Conservation (phyloP, 768 basidiomycete species). For the Termitomyces sp. region DNA sequence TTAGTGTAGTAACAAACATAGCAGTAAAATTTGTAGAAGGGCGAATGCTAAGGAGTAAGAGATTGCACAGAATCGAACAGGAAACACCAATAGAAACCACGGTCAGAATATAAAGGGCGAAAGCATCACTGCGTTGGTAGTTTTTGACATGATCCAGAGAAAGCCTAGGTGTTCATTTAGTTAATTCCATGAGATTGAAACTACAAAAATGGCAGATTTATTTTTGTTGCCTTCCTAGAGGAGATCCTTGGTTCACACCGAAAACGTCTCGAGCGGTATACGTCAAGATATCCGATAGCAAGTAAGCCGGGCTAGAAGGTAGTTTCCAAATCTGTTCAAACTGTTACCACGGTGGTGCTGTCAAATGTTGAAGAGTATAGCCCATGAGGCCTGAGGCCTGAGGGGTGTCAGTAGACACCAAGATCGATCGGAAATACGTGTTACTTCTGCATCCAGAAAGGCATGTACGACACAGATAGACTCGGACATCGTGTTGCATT, state of each 20-base stretch:
- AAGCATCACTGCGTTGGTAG: not conserved
- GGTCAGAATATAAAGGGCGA: not conserved
- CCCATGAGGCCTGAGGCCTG: not conserved
- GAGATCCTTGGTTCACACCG: slow-evolving; percentile 8
- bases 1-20: slow-evolving; percentile 25
- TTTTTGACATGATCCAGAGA: not conserved
- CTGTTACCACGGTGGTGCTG: not conserved
- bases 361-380: not conserved
- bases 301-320: not conserved
- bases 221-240: not conserved
- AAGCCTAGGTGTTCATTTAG: not conserved
- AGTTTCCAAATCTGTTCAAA: not conserved
- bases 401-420: no score
- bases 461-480: no score
- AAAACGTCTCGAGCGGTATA: not conserved
- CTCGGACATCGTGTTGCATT: no score
- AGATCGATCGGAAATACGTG: no score
- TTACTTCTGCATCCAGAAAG: no score
- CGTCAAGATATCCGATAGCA: not conserved
- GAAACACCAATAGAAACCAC: not conserved
- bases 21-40: not conserved
- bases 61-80: not conserved
- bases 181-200: not conserved
- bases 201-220: not conserved
- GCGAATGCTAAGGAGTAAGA: not conserved